Base-by-base conservation (phyloP, 2,329 filamentous ascomycete genomes). In the Lasiodiplodia gonubiensis region DNA sequence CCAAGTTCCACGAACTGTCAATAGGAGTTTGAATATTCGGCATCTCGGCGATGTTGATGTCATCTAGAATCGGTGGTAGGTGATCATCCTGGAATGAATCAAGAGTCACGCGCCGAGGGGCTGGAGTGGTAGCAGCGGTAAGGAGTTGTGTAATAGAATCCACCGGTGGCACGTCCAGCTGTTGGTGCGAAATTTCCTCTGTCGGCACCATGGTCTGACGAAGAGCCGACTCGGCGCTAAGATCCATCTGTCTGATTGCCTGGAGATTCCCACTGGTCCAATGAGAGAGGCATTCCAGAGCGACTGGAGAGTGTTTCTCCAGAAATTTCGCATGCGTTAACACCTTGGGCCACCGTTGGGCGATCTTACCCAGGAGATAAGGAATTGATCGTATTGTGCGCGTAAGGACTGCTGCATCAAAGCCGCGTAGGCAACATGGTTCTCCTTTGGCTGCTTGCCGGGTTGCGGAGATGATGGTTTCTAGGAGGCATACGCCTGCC, bases 401-500 rank as follows among this genome's bases (percentile, higher is more conserved):
- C 10, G 54, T 52, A 8, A 67, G 33, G 10, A 67, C 65, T 1
- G 54, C 21, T 6, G 18, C 30, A 37, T 67, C 65, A 21, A 67
- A 67, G 18, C 55, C 54, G 2, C 23, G 30, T 35, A 67, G 18
- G 54, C 30, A 52, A 14, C 54, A 60, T 3, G 54, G 55, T 10
- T 42, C 25, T 16, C 30, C 52, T 12, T 6, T 5, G 3, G 64
- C 42, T 23, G 61, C 35, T 30, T 30, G 25, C 8, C 65, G 65
- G 35, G 60, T 49, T 14, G 53, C 55, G 6, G 33, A 60, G 18
- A 67, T 46, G 33, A 67, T 27, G 4, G 65, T 67, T 35, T 67
- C 65, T 23, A 67, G 54, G 12, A 67, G 35, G 21, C 33, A 67
- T n/a, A 67, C 55, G 23, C 65, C 65, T 6, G 39, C 60, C 16